Conservation (phyloP, 352 stramenopile species). For the Globisporangium nagaii region DNA sequence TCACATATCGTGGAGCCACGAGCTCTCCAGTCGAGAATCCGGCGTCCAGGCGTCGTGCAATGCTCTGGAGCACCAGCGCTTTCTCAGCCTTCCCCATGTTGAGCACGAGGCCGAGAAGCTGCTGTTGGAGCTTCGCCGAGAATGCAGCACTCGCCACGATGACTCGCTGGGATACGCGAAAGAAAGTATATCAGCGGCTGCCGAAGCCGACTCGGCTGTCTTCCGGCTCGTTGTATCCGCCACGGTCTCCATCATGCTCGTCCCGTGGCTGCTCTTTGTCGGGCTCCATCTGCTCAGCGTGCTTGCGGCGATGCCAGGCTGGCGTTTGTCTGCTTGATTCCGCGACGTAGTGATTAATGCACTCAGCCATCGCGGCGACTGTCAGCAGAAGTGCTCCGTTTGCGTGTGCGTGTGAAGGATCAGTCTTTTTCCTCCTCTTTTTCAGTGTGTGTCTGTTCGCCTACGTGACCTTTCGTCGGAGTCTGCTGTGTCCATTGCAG, state of each 20-base stretch:
- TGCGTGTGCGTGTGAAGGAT: background rate
- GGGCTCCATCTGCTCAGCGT: slow-evolving; percentile 3
- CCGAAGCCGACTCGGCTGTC: slow-evolving; percentile 1
- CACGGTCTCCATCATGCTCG: slow-evolving; percentile 18
- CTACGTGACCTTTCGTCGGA: slow-evolving; percentile 24
- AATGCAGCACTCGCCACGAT: slow-evolving; percentile 19
- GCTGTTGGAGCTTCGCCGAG: slow-evolving; percentile 9
- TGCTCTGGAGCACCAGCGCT: slow-evolving; percentile 18
- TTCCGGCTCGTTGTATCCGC: slow-evolving; percentile 15
- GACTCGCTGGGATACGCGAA: slow-evolving; percentile 26
- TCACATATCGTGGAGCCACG: slow-evolving; percentile 15
- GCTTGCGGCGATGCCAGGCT: background rate
- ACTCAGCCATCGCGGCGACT: too few species aligned
- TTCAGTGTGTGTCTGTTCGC: slow-evolving; percentile 3
- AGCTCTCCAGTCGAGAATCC: slow-evolving; percentile 15
- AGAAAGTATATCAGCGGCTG: slow-evolving; percentile 12
- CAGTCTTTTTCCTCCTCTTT: too few species aligned
- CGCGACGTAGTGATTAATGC: background rate
- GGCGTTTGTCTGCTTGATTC: background rate
- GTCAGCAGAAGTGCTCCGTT: background rate
- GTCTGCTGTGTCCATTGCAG: background rate
- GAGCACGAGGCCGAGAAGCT: slow-evolving; percentile 11
- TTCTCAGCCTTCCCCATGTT: slow-evolving; percentile 15
- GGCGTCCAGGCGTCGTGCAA: slow-evolving; percentile 11
- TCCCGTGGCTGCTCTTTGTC: slow-evolving; percentile 28